Evolutionary conservation across 768 basidiomycete genomes (phyloP).

Genomic region (Phylloporus arenicola): DNA sequence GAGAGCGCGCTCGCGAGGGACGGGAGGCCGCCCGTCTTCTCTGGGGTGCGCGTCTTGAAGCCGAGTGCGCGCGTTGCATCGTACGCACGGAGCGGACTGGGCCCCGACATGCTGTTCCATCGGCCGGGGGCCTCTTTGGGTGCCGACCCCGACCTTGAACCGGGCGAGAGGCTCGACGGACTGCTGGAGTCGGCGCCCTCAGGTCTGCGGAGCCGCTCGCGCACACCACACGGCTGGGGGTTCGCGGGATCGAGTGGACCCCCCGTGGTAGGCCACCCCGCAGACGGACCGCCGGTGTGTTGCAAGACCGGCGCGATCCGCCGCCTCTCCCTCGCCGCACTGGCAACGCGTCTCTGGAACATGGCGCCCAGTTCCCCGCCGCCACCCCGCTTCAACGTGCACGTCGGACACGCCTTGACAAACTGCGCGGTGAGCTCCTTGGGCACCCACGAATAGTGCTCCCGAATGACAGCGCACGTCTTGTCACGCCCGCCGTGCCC

Average conservation of each 20-base stretch:
- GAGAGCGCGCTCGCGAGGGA: slow-evolving; percentile 16
- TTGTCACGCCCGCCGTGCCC: slow-evolving; percentile 77
- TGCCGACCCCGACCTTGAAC: background rate
- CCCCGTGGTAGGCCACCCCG: slow-evolving; percentile 19
- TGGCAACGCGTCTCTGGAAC: background rate
- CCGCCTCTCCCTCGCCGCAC: background rate
- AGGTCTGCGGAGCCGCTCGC: background rate
- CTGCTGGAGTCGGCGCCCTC: background rate
- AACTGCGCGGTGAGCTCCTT: slow-evolving; percentile 79
- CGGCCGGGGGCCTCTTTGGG: background rate
- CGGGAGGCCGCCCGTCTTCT: slow-evolving; percentile 3
- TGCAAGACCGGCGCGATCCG: background rate
- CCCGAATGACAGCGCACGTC: slow-evolving; percentile 60
- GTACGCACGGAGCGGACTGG: background rate
- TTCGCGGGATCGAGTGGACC: slow-evolving; percentile 25
- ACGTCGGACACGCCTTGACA: slow-evolving; percentile 76
- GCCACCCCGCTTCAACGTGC: slow-evolving; percentile 44
- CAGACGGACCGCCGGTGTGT: background rate
- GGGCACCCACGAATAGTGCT: slow-evolving; percentile 77
- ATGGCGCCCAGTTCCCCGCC: slow-evolving; percentile 19
- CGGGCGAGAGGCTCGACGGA: background rate
- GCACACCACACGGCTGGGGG: slow-evolving; percentile 12
- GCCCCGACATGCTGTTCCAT: slow-evolving; percentile 1
- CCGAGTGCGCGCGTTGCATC: background rate
- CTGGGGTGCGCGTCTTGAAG: background rate